Conservation (phyloP, 495 filamentous ascomycete genomes). For the Penicillium steckii region DNA sequence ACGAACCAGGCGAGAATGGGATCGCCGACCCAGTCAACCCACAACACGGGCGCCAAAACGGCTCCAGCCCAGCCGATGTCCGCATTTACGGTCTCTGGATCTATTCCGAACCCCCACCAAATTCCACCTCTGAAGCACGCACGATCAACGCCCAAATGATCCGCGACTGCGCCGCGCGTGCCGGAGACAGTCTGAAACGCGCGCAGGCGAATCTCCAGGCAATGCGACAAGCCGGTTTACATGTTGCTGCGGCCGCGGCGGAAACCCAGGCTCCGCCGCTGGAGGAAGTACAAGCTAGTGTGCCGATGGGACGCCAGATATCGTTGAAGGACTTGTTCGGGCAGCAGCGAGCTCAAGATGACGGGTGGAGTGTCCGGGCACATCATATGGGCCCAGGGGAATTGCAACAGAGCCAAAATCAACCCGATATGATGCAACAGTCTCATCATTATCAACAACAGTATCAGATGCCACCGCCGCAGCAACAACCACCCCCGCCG, state of each 20-base stretch:
- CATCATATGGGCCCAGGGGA: constrained; percentile 33
- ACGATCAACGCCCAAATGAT: constrained; percentile 52
- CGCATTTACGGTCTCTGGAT: constrained; percentile 64
- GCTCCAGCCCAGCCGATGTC: constrained; percentile 16
- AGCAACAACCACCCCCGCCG: not conserved
- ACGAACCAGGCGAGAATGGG: constrained; percentile 8
- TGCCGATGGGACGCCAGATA: constrained; percentile 53
- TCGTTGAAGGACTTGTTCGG: constrained; percentile 56
- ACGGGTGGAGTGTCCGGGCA: constrained; percentile 48
- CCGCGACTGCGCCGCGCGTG: constrained; percentile 51
- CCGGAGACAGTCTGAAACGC: constrained; percentile 43
- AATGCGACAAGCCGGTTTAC: constrained; percentile 36
- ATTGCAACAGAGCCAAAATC: not conserved
- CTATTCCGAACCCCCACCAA: constrained; percentile 55
- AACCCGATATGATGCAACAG: too few relatives aligned
- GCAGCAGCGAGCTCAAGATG: constrained; percentile 52
- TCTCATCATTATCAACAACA: not conserved
- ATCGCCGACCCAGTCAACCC: constrained; percentile 19
- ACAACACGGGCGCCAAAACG: constrained; percentile 5
- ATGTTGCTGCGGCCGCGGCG: constrained; percentile 34
- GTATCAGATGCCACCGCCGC: constrained; percentile 10
- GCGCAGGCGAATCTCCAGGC: constrained; percentile 43
- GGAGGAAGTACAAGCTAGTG: constrained; percentile 35
- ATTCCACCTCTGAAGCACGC: constrained; percentile 52
- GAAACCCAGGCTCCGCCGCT: constrained; percentile 26